These are phyloP conservation scores for Juglanconis juglandina DNA, from an alignment of 2,329 filamentous ascomycete species.

Conservation along the genomic window DNA sequence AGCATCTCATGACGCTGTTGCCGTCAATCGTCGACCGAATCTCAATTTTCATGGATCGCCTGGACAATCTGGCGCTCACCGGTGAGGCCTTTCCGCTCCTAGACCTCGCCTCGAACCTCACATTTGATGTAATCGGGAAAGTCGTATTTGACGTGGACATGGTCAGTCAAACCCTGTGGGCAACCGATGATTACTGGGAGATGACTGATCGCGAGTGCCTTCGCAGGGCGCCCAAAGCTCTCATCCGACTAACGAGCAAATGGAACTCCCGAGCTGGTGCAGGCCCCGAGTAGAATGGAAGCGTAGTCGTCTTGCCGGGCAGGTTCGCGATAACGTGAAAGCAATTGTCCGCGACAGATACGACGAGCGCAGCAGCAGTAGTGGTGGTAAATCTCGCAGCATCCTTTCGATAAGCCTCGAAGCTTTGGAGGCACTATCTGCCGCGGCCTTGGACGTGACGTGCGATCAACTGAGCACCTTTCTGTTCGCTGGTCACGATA, in stretches of 20 bases:
- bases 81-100: conserved; percentile 27
- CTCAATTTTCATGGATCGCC: conserved; percentile 25
- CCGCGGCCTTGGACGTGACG: conserved; percentile 23
- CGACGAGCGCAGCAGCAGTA: neutral
- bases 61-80: conserved; percentile 26
- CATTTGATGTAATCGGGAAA: conserved; percentile 34
- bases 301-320: neutral
- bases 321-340: neutral
- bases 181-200: neutral
- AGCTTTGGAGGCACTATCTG: conserved; percentile 20
- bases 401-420: conserved; percentile 26
- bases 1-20: conserved; percentile 34
- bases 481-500: conserved; percentile 33
- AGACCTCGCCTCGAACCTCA: conserved; percentile 28
- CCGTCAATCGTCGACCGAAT: conserved; percentile 33
- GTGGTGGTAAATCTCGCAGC: conserved; percentile 6
- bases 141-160: conserved; percentile 4
- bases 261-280: conserved; percentile 2
- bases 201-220: neutral
- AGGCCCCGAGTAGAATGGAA: conserved; percentile 1
- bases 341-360: neutral
- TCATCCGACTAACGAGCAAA: neutral
- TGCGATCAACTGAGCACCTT: conserved; percentile 30
- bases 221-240: neutral
- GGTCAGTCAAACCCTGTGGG: neutral